A percentile compares a stretch with the other conserved stretches of the same genome.
Evolutionary conservation across 2,329 filamentous ascomycete genomes (phyloP).

Genomic region (Fusarium papillatum): DNA sequence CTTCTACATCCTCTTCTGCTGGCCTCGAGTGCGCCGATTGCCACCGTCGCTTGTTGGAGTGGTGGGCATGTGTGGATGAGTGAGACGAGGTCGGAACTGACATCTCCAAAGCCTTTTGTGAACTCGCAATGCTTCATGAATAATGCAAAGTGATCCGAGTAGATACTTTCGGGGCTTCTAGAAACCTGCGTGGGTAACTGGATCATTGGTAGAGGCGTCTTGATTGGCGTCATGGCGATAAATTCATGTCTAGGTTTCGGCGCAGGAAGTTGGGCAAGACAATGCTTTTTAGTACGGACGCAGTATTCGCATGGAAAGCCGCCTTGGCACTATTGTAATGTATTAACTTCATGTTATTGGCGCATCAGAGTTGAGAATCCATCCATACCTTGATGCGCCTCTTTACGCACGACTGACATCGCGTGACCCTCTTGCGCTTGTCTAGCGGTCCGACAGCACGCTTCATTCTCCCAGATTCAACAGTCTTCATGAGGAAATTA

Average conservation of each 20-base stretch:
- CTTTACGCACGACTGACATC: slow-evolving; percentile 44
- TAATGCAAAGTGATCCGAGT: slow-evolving; percentile 26
- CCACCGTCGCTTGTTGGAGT: slow-evolving; percentile 32
- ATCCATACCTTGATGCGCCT: slow-evolving; percentile 43
- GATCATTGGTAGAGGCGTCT: not conserved
- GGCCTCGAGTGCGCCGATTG: slow-evolving; percentile 45
- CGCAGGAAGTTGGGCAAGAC: slow-evolving; percentile 18
- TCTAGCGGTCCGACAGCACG: slow-evolving; percentile 44
- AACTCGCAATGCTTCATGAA: slow-evolving; percentile 40
- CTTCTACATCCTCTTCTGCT: slow-evolving; percentile 26
- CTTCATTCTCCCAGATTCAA: not conserved
- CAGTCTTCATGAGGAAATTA: not conserved
- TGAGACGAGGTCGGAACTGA: slow-evolving; percentile 24
- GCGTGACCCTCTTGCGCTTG: slow-evolving; percentile 38
- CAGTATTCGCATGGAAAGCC: slow-evolving; percentile 44
- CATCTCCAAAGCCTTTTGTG: slow-evolving; percentile 15
- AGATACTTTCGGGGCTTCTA: not conserved
- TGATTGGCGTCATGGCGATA: not conserved
- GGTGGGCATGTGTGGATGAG: slow-evolving; percentile 29
- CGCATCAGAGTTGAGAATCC: not conserved
- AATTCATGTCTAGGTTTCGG: slow-evolving; percentile 12
- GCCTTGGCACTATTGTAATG: slow-evolving; percentile 38
- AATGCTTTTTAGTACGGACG: slow-evolving; percentile 39
- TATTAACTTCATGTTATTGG: not conserved
- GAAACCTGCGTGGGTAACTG: not conserved